Conservation (phyloP, 768 basidiomycete genomes). For the Obba rivulosa region DNA sequence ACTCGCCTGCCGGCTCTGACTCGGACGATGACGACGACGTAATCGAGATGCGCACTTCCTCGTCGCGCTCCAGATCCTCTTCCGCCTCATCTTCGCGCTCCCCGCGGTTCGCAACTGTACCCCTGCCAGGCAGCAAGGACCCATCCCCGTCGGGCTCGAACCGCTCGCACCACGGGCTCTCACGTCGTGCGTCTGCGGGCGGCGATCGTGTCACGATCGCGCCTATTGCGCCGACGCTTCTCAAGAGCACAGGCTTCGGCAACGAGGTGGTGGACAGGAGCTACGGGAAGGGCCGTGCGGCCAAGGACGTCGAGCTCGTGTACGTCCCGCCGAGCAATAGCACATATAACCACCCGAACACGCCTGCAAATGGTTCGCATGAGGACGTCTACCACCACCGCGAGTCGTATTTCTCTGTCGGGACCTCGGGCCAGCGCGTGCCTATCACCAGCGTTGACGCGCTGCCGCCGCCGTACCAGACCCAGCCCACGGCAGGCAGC, state of each 20-base stretch:
- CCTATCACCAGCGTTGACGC: slow-evolving; percentile 17
- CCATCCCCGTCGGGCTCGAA: slow-evolving; percentile 11
- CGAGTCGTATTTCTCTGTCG: slow-evolving; percentile 32
- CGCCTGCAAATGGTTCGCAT: slow-evolving; percentile 13
- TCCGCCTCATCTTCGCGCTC: slow-evolving; percentile 31
- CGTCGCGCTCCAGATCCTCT: slow-evolving; percentile 33
- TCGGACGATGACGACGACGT: slow-evolving; percentile 47
- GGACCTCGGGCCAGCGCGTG: slow-evolving; percentile 16
- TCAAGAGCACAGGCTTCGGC: slow-evolving; percentile 69
- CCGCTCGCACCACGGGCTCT: slow-evolving; percentile 22
- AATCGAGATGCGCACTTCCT: slow-evolving; percentile 56
- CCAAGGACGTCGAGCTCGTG: slow-evolving; percentile 54
- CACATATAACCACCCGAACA: slow-evolving; percentile 22
- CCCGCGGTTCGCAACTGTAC: slow-evolving; percentile 15
- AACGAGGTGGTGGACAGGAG: slow-evolving; percentile 30
- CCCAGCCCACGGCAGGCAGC: slow-evolving; percentile 6
- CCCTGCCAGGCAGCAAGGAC: neutral
- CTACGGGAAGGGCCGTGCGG: slow-evolving; percentile 16
- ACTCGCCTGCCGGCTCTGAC: slow-evolving; percentile 14
- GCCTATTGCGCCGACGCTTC: slow-evolving; percentile 71
- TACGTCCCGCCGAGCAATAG: slow-evolving; percentile 52
- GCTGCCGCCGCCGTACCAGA: slow-evolving; percentile 10
- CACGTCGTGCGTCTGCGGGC: slow-evolving; percentile 29
- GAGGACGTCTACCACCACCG: slow-evolving; percentile 32
- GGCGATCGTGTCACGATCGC: slow-evolving; percentile 65